phyloP scores from a whole-genome alignment of 208 protist species.

The Leishmania arabica region DNA sequence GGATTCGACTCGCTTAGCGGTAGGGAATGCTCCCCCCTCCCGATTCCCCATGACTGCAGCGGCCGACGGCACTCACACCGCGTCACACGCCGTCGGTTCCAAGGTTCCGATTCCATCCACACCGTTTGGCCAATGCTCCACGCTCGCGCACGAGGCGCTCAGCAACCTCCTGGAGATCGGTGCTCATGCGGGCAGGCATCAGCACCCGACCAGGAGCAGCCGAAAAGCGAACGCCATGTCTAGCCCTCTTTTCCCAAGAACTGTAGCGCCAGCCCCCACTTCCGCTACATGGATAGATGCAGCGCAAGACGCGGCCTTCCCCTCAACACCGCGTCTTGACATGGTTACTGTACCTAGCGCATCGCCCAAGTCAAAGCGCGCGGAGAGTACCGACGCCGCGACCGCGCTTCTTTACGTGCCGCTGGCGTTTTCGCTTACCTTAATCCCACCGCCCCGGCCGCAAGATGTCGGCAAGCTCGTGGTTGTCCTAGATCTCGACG shows the following conservation, averaged over 20 bases:
- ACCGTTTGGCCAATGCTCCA: neutral
- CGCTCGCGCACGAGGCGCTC: neutral
- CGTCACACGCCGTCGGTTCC: too few species aligned
- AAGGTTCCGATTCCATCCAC: neutral
- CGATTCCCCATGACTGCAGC: conserved; percentile 14
- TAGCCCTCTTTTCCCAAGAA: neutral
- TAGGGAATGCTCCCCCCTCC: neutral
- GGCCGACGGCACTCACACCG: conserved; percentile 1
- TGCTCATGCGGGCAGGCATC: neutral
- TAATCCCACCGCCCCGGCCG: conserved; percentile 53
- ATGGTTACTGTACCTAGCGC: neutral
- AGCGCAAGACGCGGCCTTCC: neutral
- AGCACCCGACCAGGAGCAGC: neutral
- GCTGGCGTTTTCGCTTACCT: conserved; percentile 18
- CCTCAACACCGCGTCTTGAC: neutral
- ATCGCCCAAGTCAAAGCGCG: neutral
- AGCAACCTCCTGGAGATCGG: neutral
- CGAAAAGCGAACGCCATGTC: neutral
- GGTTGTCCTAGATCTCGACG: conserved; percentile 88
- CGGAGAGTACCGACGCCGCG: neutral
- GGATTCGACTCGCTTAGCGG: neutral
- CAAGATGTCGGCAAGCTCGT: conserved; percentile 73
- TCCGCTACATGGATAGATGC: neutral
- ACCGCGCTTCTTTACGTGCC: neutral
- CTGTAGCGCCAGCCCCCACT: neutral